Conservation (phyloP, 495 filamentous ascomycete species). For the Penicillium ucsense region DNA sequence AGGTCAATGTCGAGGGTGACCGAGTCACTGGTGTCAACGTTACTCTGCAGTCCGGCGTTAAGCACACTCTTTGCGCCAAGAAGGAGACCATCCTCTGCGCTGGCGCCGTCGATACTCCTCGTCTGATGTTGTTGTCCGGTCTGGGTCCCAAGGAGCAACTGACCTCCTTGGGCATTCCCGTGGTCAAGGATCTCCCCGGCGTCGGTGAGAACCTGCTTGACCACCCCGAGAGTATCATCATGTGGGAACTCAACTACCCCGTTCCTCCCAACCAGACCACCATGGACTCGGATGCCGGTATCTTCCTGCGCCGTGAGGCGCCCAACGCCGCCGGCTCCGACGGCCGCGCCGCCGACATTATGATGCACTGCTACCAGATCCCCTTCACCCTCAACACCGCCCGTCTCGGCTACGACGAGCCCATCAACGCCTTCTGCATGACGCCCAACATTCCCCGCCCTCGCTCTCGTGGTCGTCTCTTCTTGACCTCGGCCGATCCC, state of each 20-base stretch:
- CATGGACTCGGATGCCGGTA: conserved; percentile 77
- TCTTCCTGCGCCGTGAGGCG: conserved; percentile 66
- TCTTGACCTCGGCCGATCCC: conserved; percentile 61
- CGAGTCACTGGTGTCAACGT: conserved; percentile 57
- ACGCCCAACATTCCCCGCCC: conserved; percentile 82
- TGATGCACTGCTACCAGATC: conserved; percentile 92
- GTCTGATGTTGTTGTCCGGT: conserved; percentile 66
- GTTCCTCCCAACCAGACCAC: conserved; percentile 69
- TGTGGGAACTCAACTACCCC: conserved; percentile 74
- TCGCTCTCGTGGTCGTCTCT: conserved; percentile 62
- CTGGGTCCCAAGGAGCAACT: conserved; percentile 63
- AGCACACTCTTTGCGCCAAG: conserved; percentile 49
- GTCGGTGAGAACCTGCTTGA: conserved; percentile 75
- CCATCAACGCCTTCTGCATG: conserved; percentile 80
- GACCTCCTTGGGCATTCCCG: conserved; percentile 50
- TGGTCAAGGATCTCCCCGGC: conserved; percentile 62
- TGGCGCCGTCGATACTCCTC: conserved; percentile 68
- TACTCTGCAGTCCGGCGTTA: conserved; percentile 53
- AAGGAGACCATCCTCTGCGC: conserved; percentile 69
- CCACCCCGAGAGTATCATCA: conserved; percentile 69
- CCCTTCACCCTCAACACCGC: conserved; percentile 65
- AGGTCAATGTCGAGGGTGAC: conserved; percentile 55
- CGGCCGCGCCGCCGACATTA: conserved; percentile 63
- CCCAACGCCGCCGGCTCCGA: conserved; percentile 55
- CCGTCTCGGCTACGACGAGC: conserved; percentile 65